Conservation (phyloP, 2,329 filamentous ascomycete genomes). For the Juglanconis oblonga region DNA sequence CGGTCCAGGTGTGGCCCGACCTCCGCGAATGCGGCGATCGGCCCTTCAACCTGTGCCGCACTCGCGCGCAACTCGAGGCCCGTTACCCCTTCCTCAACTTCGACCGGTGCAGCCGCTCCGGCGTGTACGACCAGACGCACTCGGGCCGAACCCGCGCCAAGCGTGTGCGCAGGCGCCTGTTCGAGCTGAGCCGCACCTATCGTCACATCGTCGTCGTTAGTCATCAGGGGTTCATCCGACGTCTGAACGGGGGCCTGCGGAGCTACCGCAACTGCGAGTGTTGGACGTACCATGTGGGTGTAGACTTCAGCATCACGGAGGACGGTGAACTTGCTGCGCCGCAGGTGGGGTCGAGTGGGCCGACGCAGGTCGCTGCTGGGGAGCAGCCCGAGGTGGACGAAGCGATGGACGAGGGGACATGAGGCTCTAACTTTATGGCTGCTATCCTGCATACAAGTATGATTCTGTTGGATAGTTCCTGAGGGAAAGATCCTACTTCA, state of each 20-base stretch:
- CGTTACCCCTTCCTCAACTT: conserved; percentile 14
- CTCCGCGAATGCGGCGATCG: conserved; percentile 15
- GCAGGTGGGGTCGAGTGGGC: conserved; percentile 3
- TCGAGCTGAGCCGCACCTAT: conserved; percentile 9
- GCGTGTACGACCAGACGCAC: conserved; percentile 11
- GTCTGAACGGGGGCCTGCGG: conserved; percentile 8
- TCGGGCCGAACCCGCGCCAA: conserved; percentile 9
- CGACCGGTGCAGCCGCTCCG: conserved; percentile 7
- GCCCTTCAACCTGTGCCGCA: conserved; percentile 11
- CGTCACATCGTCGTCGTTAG: conserved; percentile 16
- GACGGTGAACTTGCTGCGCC: conserved; percentile 11
- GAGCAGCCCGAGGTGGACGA: conserved; percentile 15
- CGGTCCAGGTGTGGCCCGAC: conserved; percentile 11
- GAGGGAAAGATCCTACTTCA: no score
- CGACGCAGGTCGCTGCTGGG: conserved; percentile 10
- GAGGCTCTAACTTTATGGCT: neutral
- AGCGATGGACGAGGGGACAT: neutral
- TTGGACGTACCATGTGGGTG: conserved; percentile 14
- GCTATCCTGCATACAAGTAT: no score
- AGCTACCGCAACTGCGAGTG: conserved; percentile 16
- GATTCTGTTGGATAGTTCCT: no score
- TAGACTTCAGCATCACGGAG: conserved; percentile 12
- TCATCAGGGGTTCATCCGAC: conserved; percentile 13
- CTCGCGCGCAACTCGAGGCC: conserved; percentile 9
- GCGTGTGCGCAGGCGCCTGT: conserved; percentile 11